Conservation (phyloP, 1,284 basidiomycete species). For the Sanguinoderma infundibulare region DNA sequence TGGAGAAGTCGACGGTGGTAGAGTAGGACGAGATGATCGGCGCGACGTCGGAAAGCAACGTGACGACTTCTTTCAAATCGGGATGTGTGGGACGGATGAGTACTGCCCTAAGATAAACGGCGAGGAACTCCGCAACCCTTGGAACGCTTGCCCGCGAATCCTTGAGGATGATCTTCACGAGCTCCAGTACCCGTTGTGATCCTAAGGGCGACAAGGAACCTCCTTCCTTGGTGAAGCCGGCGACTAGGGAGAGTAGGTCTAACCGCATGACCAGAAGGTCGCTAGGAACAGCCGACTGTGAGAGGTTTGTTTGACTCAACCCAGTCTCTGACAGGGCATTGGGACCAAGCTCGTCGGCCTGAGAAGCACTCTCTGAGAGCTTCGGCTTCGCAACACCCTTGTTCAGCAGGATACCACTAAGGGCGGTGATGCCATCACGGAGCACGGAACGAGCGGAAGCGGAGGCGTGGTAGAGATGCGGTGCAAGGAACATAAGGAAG, state of each 20-base stretch:
- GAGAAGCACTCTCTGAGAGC: conserved; percentile 38
- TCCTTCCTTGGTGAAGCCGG: conserved; percentile 58
- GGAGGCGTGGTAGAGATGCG: conserved; percentile 61
- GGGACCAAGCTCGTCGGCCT: conserved; percentile 21
- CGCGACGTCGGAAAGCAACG: conserved; percentile 60
- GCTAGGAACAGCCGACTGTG: conserved; percentile 49
- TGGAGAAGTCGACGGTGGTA: conserved; percentile 62
- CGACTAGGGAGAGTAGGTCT: conserved; percentile 68
- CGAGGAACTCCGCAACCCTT: conserved; percentile 53
- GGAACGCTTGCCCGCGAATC: conserved; percentile 48
- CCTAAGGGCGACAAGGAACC: conserved; percentile 54
- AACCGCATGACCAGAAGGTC: conserved; percentile 62
- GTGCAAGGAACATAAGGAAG: conserved; percentile 62
- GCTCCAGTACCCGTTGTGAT: conserved; percentile 58
- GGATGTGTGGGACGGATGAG: conserved; percentile 50
- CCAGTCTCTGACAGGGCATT: conserved; percentile 28
- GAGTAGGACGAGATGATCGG: conserved; percentile 61
- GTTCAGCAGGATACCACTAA: conserved; percentile 58
- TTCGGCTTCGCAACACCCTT: conserved; percentile 54
- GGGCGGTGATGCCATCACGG: conserved; percentile 69
- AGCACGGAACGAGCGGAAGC: conserved; percentile 56
- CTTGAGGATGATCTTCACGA: conserved; percentile 63
- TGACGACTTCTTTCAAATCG: conserved; percentile 52
- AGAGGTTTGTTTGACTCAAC: conserved; percentile 38
- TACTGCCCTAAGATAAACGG: conserved; percentile 50